These are phyloP conservation scores for Biscogniauxia sp. DNA, from an alignment of 2,329 filamentous ascomycete species.

Conservation along the genomic window DNA sequence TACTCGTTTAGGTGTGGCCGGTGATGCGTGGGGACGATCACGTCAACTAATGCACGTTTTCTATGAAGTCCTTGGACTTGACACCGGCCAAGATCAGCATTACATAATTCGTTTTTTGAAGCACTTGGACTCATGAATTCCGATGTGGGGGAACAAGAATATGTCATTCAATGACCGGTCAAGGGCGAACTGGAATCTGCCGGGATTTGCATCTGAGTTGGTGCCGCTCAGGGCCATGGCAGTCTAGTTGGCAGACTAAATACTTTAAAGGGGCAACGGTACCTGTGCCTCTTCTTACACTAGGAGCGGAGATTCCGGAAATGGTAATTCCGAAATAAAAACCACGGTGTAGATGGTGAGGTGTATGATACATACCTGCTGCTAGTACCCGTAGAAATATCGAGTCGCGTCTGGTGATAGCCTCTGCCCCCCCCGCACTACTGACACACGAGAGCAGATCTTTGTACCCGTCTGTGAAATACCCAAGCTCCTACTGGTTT, in stretches of 20 bases:
- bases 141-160: not conserved
- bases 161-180: not conserved
- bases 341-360: not conserved
- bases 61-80: not conserved
- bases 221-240: not conserved
- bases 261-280: slow-evolving; percentile 4
- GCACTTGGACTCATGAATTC: not conserved
- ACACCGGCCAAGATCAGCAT: not conserved
- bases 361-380: not conserved
- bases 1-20: not conserved
- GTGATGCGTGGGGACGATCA: not conserved
- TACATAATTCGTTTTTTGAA: not conserved
- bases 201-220: slow-evolving; percentile 1
- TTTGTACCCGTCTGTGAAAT: not conserved
- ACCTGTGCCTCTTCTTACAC: not conserved
- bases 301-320: slow-evolving; percentile 14
- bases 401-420: no score
- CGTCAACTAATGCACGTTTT: not conserved
- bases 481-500: not conserved
- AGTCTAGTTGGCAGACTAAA: not conserved
- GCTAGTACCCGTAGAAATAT: not conserved
- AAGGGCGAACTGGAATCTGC: not conserved
- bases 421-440: not conserved
- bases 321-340: slow-evolving; percentile 12
- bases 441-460: not conserved